A percentile compares a stretch with the other conserved stretches of the same genome.
These are phyloP conservation scores for Colletotrichum karsti DNA, from an alignment of 2,329 filamentous ascomycete genomes.

Conservation along the genomic window DNA sequence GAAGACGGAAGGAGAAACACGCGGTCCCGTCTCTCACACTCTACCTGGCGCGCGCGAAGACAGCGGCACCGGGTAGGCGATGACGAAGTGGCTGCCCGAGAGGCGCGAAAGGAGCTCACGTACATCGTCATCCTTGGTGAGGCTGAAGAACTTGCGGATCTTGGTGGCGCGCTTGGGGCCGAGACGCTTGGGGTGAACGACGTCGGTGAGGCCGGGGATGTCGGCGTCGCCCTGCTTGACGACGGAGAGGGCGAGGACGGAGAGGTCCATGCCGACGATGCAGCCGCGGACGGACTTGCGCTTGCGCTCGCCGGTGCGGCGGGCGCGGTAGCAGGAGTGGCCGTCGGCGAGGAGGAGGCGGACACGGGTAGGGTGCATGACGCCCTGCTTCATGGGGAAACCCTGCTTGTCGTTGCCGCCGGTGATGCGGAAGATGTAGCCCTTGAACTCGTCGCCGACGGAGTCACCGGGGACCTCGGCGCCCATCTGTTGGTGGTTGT, in stretches of 20 bases:
- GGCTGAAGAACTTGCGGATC: conserved; percentile 99
- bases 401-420: conserved; percentile 99
- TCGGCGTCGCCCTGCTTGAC: conserved; percentile 98
- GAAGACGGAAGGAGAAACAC: conserved; percentile 22
- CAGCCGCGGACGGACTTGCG: conserved; percentile 98
- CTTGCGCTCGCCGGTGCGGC: conserved; percentile 98
- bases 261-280: conserved; percentile 96
- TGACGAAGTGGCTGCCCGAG: conserved; percentile 62
- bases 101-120: conserved; percentile 56
- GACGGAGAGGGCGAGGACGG: conserved; percentile 92
- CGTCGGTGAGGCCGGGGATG: conserved; percentile 95
- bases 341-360: conserved; percentile 93
- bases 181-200: conserved; percentile 98
- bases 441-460: conserved; percentile 99
- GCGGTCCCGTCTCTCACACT: conserved; percentile 61
- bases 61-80: conserved; percentile 73
- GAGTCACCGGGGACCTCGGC: conserved; percentile 92
- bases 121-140: conserved; percentile 99
- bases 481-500: conserved; percentile 71
- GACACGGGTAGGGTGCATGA: conserved; percentile 98
- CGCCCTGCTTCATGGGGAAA: conserved; percentile 99
- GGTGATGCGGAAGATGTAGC: conserved; percentile 99
- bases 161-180: conserved; percentile 99
- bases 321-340: conserved; percentile 99
- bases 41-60: conserved; percentile 59